Percentiles rank a stretch among this genome's conserved stretches.
These are phyloP conservation scores for Endocalyx cinctus DNA, from an alignment of 2,329 filamentous ascomycete species.

Conservation along the genomic window DNA sequence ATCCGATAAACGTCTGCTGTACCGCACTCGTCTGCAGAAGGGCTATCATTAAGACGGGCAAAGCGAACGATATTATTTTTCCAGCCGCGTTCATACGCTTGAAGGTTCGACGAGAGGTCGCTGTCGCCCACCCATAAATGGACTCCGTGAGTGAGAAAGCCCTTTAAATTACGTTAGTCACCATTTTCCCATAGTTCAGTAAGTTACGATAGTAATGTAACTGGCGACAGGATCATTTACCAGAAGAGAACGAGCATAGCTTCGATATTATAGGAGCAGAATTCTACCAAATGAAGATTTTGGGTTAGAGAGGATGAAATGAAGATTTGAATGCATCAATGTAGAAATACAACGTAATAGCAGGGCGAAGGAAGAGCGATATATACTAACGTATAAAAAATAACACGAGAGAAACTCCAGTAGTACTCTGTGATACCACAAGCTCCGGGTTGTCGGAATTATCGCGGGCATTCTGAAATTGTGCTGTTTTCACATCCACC, in stretches of 20 bases:
- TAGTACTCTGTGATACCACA: conserved; percentile 7
- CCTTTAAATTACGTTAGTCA: conserved; percentile 3
- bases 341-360: no score
- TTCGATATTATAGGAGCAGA: conserved; percentile 9
- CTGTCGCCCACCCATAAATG: conserved; percentile 11
- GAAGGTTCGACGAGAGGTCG: conserved; percentile 3
- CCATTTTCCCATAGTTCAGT: neutral
- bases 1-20: conserved; percentile 7
- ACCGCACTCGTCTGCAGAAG: conserved; percentile 10
- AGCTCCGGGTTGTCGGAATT: conserved; percentile 9
- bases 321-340: no score
- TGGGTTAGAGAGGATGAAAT: no score
- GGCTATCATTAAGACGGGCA: conserved; percentile 12
- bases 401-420: conserved; percentile 10
- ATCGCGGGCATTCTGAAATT: conserved; percentile 7
- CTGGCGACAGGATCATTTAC: no score
- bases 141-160: conserved; percentile 13
- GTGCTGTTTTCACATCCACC: conserved; percentile 8
- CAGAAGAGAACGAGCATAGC: conserved; percentile 14
- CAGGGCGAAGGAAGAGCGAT: neutral
- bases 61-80: conserved; percentile 8
- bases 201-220: neutral
- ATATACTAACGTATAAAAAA: conserved; percentile 16
- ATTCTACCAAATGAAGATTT: conserved; percentile 3
- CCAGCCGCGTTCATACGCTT: conserved; percentile 8